These are phyloP conservation scores for Fraxinus latifolia DNA, from an alignment of 305 asterid species.

Conservation along the genomic window DNA sequence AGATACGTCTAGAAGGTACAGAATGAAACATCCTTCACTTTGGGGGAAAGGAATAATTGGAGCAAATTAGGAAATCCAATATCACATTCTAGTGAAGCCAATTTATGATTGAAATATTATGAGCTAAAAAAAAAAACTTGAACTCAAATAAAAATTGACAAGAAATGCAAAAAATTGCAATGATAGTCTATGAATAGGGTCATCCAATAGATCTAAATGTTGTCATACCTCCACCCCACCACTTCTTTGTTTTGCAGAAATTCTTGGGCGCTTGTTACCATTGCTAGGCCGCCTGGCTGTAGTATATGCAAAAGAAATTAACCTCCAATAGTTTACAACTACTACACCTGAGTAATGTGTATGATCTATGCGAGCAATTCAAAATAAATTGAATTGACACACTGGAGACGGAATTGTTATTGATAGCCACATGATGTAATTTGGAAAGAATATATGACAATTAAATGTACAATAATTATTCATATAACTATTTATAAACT, in stretches of 20 bases:
- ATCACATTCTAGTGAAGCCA: neutral
- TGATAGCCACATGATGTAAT: neutral
- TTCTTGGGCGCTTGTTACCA: neutral
- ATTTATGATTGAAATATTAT: neutral
- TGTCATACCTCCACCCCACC: neutral
- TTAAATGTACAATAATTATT: neutral
- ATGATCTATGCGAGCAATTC: neutral
- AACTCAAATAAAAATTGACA: neutral
- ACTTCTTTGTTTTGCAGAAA: neutral
- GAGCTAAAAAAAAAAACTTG: neutral
- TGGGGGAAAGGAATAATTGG: neutral
- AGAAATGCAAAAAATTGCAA: neutral
- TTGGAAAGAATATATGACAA: neutral
- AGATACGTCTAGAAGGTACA: neutral
- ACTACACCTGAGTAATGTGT: neutral
- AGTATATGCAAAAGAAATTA: neutral
- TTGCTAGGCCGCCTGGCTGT: neutral
- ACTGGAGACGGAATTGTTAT: neutral
- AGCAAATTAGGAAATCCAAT: neutral
- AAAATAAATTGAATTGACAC: neutral
- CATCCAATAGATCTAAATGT: neutral
- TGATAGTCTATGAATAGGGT: neutral
- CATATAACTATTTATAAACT: neutral
- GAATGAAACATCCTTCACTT: neutral
- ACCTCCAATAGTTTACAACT: neutral